These are phyloP conservation scores for Syzygium malaccense DNA, from an alignment of 441 rosid species.

Conservation along the genomic window DNA sequence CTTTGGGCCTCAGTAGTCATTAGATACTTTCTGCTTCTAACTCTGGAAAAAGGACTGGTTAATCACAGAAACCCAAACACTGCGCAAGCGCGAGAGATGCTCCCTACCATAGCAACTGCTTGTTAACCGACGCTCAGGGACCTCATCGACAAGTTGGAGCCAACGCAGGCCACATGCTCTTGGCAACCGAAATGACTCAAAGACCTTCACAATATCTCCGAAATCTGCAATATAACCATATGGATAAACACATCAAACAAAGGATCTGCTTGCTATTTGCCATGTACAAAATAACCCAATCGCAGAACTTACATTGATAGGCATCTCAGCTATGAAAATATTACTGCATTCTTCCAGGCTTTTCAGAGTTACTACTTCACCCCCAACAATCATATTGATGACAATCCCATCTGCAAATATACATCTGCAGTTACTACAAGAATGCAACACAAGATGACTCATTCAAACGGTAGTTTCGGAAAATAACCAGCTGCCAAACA, in stretches of 20 bases:
- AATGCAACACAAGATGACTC: not conserved
- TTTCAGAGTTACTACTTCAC: slow-evolving; percentile 78
- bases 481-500: slow-evolving; percentile 83
- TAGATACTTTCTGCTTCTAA: not conserved
- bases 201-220: slow-evolving; percentile 58
- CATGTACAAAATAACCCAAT: not conserved
- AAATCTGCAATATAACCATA: slow-evolving; percentile 44
- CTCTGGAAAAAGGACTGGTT: not conserved
- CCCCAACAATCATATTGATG: slow-evolving; percentile 89
- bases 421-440: not conserved
- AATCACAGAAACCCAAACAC: not conserved
- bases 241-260: not conserved
- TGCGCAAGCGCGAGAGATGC: not conserved
- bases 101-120: not conserved
- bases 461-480: not conserved
- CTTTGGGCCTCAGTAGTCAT: not conserved
- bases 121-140: not conserved
- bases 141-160: slow-evolving; percentile 1
- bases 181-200: not conserved
- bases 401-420: slow-evolving; percentile 69
- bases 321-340: slow-evolving; percentile 81
- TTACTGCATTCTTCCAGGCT: slow-evolving; percentile 65
- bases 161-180: not conserved
- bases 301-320: slow-evolving; percentile 50
- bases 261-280: not conserved